Base-by-base conservation (phyloP, 2,329 filamentous ascomycete genomes). In the Fusarium succisae region DNA sequence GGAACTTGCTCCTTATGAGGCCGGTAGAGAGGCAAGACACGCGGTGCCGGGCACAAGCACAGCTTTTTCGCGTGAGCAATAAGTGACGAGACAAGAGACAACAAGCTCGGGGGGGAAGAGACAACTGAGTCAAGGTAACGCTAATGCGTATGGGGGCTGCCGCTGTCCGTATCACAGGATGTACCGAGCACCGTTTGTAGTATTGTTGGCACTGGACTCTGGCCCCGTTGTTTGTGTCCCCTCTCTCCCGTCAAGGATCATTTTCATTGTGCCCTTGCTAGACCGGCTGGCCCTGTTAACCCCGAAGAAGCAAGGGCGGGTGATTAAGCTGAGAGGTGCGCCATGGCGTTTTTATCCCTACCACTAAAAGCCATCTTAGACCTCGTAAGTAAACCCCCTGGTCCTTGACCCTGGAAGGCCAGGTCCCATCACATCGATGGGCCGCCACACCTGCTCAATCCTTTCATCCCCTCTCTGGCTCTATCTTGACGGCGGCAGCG, bases 1-100 rank as follows among this genome's bases (percentile, higher is more conserved):
- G 76, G 76, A 78, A 68, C 66, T 69, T 74, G 76, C 74, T 77
- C 73, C 77, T 78, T 78, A 78, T 78, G 77, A 78, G 75, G 75
- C 76, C 69, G 75, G 64, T 73, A 66, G 73, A 78, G 68, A 77
- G 75, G 77, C 77, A 77, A 77, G 71, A 76, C 74, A 78, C 58
- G 73, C 70, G 70, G 76, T 74, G 61, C 70, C 61, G 73, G 71
- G 70, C 69, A 67, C 69, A 76, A 76, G 70, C 73, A 72, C 63
- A 76, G 70, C 70, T 76, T 76, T 76, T 72, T 69, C 55, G 62
- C 53, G 60, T 45, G 72, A 63, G 72, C 57, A 69, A 63, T 48
- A 63, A 69, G 65, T 63, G 66, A 77, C 63, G 75, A 68, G 75
- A 57, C 44, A 79, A 79, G 77, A 79, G 77, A 69, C 53, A 79